A percentile compares a stretch with the other conserved stretches of the same genome.
phyloP scores from a whole-genome alignment of 352 stramenopile genomes.

The Poterioochromonas sp. region DNA sequence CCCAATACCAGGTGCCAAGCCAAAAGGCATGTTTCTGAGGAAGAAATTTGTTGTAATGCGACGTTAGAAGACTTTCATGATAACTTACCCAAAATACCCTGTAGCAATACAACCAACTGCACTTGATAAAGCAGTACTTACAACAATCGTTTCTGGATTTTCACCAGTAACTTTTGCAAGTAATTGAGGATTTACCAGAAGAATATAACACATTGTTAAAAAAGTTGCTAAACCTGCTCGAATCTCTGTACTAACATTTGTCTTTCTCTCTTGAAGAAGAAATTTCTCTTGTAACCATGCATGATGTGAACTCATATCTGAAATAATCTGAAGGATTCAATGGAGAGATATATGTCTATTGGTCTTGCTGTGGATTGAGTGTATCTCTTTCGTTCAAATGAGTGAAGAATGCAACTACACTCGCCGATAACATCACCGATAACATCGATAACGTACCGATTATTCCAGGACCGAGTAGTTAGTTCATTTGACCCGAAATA shows the following conservation, averaged over 20 bases:
- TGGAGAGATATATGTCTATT: too few species aligned
- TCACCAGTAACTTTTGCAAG: neutral
- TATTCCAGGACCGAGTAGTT: too few species aligned
- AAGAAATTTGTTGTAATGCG: slow-evolving; percentile 35
- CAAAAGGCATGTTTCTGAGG: slow-evolving; percentile 53
- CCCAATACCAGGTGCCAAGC: slow-evolving; percentile 49
- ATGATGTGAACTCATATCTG: too few species aligned
- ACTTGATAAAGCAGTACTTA: neutral
- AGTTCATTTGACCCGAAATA: too few species aligned
- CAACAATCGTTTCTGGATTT: neutral
- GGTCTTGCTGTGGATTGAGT: too few species aligned
- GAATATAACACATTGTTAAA: slow-evolving; percentile 52
- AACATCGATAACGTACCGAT: too few species aligned
- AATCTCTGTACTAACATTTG: slow-evolving; percentile 46
- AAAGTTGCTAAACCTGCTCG: slow-evolving; percentile 50
- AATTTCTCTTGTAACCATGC: slow-evolving; percentile 39
- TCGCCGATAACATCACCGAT: too few species aligned
- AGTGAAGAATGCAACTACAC: too few species aligned
- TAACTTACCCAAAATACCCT: slow-evolving; percentile 33
- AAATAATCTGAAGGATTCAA: too few species aligned
- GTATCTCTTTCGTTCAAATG: too few species aligned
- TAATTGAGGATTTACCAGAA: slow-evolving; percentile 55
- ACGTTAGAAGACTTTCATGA: neutral
- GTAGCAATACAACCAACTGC: neutral
- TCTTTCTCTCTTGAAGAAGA: slow-evolving; percentile 43